Evolutionary conservation across 352 stramenopile genomes (phyloP), one percentile per base, ranked within the genome.

Genomic region (Globisporangium paddicum): DNA sequence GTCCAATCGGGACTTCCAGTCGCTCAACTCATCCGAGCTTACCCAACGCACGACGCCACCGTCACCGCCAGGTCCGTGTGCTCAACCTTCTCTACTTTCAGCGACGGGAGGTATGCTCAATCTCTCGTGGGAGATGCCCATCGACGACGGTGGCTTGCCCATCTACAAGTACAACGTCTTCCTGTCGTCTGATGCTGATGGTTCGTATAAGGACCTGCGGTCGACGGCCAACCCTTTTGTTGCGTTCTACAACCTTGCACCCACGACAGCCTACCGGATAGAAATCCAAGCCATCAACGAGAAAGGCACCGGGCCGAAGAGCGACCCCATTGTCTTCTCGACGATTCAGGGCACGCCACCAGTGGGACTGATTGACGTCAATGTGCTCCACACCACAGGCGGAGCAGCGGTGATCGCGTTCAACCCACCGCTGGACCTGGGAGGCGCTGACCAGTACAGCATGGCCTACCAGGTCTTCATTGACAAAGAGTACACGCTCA

Each of bases 401-500:
- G 81, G 81, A 6, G 81, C 76, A 25, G 72, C 69, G 4, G 11
- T 58, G 19, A 73, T 90, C 23, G 55, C 52, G 2, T 86, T 90
- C 57, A 71, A 74, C n/a, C 73, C 83, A 10, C 81, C 81, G 0
- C 40, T 70, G 0, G 81, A 90, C 45, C 48, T 87, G 8, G 81
- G 81, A 6, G 81, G 81, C 16, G 69, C 64, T 2, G 28, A 28
- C 11, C 49, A 63, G 1, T 63, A 46, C 19, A 46, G 73, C 8
- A 75, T 90, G 58, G 38, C 70, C 3, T 90, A 89, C 42, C 66
- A 54, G 34, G 62, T 90, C 2, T 77, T 74, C 41, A 58, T 87
- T 0, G 71, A 89, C 50, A 55, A 45, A 21, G 58, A 75, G 6
- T 60, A 74, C 34, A 53, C 50, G 0, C 21, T 71, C 2, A 86